Evolutionary conservation across 345 rosid genomes (phyloP), one percentile per base, ranked within the genome.

Genomic region (Kernera saxatilis): DNA sequence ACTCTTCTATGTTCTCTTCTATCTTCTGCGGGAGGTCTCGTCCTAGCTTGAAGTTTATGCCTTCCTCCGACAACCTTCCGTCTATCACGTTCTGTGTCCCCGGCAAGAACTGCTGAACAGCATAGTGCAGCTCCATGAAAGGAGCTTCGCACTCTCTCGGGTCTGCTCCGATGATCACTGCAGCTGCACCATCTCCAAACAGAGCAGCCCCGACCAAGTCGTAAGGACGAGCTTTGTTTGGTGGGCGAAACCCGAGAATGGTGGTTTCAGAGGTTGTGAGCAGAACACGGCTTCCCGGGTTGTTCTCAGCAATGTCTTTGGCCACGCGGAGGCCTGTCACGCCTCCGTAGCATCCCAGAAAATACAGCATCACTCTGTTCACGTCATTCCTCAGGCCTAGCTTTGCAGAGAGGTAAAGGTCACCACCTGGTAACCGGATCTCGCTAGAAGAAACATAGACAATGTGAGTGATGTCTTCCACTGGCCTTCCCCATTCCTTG

Each of bases 381-480:
- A 91, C 92, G 35, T 89, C 90, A 14, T 67, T 88, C 69, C 78
- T 85, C 12, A 89, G 80, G 43, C 97, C 96, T 7, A 94, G 89
- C 67, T 81, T 67, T 30, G 69, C 83, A 3, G 96, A 85, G 14
- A 94, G 86, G 82, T 91, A 79, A 5, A 94, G 88, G 61, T 91
- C 96, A 1, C 97, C 99, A 0, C 97, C 99, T 0, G 99, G 97
- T n/a, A 94, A 70, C 8, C 99, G 85, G 37, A 89, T 83, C 79
- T 89, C 99, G 37, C 99, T 91, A 12, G 99, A 94, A 44, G 99
- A 88, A 44, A 94, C 96, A 19, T 94, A 94, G 59, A 94, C 88
- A 14, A 94, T 55, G 60, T 94, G 99, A 6, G 97, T 91, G 77
- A 94, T 88, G 74, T 94, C 96, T 61, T 64, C 79, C 2, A 67